A percentile compares a stretch with the other conserved stretches of the same genome.
Conservation (phyloP, 768 basidiomycete genomes). For the Serendipita sp. region DNA sequence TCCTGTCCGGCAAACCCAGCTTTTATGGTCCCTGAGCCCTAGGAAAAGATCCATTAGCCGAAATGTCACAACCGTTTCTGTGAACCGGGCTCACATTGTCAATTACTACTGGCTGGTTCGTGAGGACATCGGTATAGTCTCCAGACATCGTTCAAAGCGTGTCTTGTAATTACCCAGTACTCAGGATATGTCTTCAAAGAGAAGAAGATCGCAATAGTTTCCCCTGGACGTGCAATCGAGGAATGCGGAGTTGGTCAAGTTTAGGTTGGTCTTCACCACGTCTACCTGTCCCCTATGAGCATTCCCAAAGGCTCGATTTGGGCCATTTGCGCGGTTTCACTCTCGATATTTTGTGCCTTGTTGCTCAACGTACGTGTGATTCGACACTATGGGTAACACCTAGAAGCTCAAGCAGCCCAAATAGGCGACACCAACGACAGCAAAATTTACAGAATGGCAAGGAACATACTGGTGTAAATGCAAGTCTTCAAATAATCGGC, state of each 20-base stretch:
- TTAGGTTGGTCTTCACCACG: background rate
- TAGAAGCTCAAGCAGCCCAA: background rate
- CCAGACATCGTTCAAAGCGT: conserved; percentile 43
- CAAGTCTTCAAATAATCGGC: conserved; percentile 19
- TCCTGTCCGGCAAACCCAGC: conserved; percentile 98
- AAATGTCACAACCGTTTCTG: conserved; percentile 5
- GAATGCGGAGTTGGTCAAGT: background rate
- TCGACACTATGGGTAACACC: background rate
- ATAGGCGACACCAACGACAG: background rate
- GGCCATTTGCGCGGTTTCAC: background rate
- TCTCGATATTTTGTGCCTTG: background rate
- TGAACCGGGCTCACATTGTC: conserved; percentile 59
- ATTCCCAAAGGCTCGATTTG: background rate
- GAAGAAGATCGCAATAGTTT: background rate
- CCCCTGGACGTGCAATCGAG: background rate
- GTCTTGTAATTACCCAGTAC: background rate
- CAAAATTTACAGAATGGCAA: conserved; percentile 42
- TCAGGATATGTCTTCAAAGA: too few species aligned
- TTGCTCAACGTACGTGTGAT: background rate
- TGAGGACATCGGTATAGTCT: conserved; percentile 85
- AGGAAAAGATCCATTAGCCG: conserved; percentile 16
- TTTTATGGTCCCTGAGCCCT: conserved; percentile 98
- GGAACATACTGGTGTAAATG: conserved; percentile 89
- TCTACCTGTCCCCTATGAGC: background rate
- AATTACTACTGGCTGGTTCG: conserved; percentile 97